Conservation (phyloP, 2,329 filamentous ascomycete genomes). For the Aspergillus puulaauensis region DNA sequence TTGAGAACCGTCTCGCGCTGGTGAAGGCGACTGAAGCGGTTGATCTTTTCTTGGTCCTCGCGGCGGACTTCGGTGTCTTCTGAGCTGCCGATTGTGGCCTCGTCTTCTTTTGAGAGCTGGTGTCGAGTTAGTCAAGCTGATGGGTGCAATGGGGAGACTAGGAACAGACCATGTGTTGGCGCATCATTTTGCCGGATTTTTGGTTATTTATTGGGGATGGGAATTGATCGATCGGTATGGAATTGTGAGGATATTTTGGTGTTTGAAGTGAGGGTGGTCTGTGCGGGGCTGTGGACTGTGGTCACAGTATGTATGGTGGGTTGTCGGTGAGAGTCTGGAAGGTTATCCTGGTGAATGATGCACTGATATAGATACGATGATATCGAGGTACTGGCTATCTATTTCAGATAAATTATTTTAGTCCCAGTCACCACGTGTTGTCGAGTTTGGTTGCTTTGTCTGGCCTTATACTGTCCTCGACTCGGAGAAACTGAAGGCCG, state of each 20-base stretch:
- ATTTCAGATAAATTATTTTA: neutral
- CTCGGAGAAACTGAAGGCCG: conserved; percentile 29
- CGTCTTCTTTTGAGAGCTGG: conserved; percentile 91
- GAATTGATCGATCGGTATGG: neutral
- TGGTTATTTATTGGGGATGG: neutral
- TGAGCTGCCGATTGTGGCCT: conserved; percentile 62
- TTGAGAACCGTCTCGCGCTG: conserved; percentile 77
- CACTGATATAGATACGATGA: neutral
- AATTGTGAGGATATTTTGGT: conserved; percentile 9
- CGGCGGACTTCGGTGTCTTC: conserved; percentile 92
- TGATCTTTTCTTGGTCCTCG: conserved; percentile 99
- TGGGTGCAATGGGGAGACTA: neutral
- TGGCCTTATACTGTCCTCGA: neutral
- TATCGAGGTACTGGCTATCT: neutral
- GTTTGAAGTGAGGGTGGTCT: conserved; percentile 6
- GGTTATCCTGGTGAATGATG: neutral
- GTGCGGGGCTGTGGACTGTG: conserved; percentile 1
- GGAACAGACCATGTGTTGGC: neutral
- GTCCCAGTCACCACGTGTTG: too few species aligned
- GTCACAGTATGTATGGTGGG: neutral
- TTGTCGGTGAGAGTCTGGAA: too few species aligned
- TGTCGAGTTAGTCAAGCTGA: neutral
- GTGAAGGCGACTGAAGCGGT: conserved; percentile 92
- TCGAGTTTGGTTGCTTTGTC: neutral
- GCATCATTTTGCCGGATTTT: conserved; percentile 2